A percentile compares a stretch with the other conserved stretches of the same genome.
phyloP scores from a whole-genome alignment of 495 filamentous ascomycete genomes.

The Aspergillus cavernicola region DNA sequence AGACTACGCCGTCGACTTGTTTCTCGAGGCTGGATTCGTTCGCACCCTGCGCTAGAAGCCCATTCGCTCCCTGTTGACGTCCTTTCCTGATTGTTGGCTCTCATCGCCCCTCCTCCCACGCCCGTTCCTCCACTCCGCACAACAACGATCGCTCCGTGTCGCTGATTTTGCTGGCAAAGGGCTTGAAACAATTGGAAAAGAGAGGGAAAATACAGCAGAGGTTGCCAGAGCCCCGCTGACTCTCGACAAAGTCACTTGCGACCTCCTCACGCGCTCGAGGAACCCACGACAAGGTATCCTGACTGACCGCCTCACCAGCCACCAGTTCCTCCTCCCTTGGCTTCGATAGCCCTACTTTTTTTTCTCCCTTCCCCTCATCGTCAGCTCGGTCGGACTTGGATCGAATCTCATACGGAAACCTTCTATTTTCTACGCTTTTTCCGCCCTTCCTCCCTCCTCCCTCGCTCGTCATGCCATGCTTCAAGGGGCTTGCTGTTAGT shows the following conservation, averaged over 20 bases:
- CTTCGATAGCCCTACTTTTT: slow-evolving; percentile 6
- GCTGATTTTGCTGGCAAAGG: neutral
- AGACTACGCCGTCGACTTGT: neutral
- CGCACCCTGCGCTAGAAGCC: neutral
- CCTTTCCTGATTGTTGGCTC: neutral
- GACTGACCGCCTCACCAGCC: slow-evolving; percentile 18
- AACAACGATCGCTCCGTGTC: slow-evolving; percentile 1
- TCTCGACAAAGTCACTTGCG: neutral
- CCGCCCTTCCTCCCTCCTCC: neutral
- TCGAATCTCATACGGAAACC: neutral
- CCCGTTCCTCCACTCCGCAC: slow-evolving; percentile 14
- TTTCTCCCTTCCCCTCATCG: neutral
- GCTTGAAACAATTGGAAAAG: neutral
- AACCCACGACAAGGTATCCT: slow-evolving; percentile 1
- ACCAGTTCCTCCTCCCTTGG: slow-evolving; percentile 1
- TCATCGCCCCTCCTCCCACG: slow-evolving; percentile 9
- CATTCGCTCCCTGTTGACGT: slow-evolving; percentile 13
- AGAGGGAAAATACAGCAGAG: neutral
- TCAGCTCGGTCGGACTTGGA: neutral
- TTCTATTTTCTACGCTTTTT: neutral
- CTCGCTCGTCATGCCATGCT: slow-evolving; percentile 75
- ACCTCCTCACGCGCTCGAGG: neutral
- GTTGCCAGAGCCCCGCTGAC: neutral
- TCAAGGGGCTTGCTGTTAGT: slow-evolving; percentile 94
- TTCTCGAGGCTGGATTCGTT: neutral